These are phyloP conservation scores for Peltaster fructicola DNA, from an alignment of 2,329 filamentous ascomycete species.

Conservation along the genomic window DNA sequence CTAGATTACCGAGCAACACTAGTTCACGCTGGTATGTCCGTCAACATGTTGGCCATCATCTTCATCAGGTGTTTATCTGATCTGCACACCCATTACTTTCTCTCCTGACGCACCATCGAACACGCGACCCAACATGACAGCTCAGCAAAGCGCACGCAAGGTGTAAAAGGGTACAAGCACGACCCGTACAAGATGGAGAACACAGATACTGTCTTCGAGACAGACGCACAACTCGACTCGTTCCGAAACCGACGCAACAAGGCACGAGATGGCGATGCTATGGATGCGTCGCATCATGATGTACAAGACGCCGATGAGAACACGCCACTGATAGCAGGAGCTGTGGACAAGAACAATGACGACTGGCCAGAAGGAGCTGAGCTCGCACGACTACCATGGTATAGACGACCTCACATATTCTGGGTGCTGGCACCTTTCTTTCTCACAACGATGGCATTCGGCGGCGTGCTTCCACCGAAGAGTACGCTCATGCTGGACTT, in stretches of 20 bases:
- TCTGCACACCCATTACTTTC: no score
- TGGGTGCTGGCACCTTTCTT: slow-evolving; percentile 73
- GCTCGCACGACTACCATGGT: slow-evolving; percentile 44
- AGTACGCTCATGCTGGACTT: slow-evolving; percentile 72
- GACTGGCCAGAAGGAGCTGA: slow-evolving; percentile 24
- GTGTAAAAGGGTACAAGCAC: no score
- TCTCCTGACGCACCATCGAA: no score
- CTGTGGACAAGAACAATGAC: slow-evolving; percentile 9
- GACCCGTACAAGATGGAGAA: slow-evolving; percentile 15
- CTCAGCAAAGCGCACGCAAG: no score
- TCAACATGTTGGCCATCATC: no score
- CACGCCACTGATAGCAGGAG: slow-evolving; percentile 10
- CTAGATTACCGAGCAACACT: no score
- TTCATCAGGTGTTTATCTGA: no score
- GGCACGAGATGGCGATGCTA: slow-evolving; percentile 5
- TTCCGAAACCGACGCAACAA: slow-evolving; percentile 7
- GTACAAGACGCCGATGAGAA: slow-evolving; percentile 10
- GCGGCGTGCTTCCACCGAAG: slow-evolving; percentile 69
- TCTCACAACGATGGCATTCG: slow-evolving; percentile 70
- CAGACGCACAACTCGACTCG: slow-evolving; percentile 17
- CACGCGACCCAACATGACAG: no score
- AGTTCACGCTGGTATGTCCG: no score
- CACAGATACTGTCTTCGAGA: slow-evolving; percentile 17
- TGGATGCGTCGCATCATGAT: slow-evolving; percentile 6
- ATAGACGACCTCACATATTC: slow-evolving; percentile 48